A percentile compares a stretch with the other conserved stretches of the same genome.
These are phyloP conservation scores for Exidia glandulosa DNA, from an alignment of 768 basidiomycete species.

Conservation along the genomic window DNA sequence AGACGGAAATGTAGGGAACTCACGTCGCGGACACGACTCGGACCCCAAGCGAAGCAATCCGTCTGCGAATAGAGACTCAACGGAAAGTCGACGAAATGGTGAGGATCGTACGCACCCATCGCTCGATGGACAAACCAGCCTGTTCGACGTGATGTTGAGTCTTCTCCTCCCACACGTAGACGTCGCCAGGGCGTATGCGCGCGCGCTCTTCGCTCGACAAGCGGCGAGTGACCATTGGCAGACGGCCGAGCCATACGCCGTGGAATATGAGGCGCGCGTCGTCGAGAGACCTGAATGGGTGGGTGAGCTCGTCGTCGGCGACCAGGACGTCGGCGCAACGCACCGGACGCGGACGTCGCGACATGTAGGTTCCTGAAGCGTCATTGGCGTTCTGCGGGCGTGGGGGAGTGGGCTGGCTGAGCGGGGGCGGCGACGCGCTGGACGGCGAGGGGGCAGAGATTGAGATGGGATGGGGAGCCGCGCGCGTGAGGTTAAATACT, in stretches of 20 bases:
- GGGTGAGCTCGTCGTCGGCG: neutral
- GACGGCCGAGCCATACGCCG: conserved; percentile 53
- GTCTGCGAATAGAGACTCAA: neutral
- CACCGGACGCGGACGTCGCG: conserved; percentile 64
- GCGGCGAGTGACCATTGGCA: conserved; percentile 70
- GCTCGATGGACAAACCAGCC: conserved; percentile 24
- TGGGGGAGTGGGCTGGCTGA: conserved; percentile 13
- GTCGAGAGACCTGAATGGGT: conserved; percentile 31
- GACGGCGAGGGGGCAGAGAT: neutral
- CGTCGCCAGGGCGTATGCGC: conserved; percentile 28
- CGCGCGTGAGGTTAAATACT: neutral
- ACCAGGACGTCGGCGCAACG: neutral
- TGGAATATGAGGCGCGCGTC: conserved; percentile 78
- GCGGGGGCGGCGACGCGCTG: conserved; percentile 14
- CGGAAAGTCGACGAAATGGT: neutral
- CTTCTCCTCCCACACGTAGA: conserved; percentile 32
- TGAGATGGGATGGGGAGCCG: neutral
- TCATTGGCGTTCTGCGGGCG: conserved; percentile 11
- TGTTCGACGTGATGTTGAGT: conserved; percentile 22
- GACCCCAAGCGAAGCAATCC: neutral
- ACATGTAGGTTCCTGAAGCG: conserved; percentile 68
- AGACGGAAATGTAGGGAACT: neutral
- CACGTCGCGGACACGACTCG: neutral
- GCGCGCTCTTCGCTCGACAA: conserved; percentile 73
- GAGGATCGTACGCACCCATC: conserved; percentile 8